Base-by-base conservation (phyloP, 2,329 filamentous ascomycete species). In the Fusarium verticillioides region DNA sequence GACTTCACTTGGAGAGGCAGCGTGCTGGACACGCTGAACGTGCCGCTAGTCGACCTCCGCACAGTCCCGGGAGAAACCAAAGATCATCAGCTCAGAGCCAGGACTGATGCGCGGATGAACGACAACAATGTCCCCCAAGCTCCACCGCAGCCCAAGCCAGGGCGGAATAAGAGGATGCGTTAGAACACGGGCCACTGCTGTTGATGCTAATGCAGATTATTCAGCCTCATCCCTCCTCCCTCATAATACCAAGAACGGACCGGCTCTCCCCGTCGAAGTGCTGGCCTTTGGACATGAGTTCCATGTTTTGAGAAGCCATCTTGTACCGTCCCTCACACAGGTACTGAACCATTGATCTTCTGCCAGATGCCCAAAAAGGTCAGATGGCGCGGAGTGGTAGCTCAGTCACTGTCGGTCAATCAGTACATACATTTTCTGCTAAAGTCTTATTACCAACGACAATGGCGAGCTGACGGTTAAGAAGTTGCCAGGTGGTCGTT, bases 1-100 rank as follows among this genome's bases (percentile, higher is more conserved):
- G 8, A 42, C 9, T 42, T 42, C 2, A 16, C 40, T 4, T 16
- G 21, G 13, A 4, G 1, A 4, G 13, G 40, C 0, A n/a, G 8
- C 39, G 4, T 3, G 4, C 21, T n/a, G 21, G 21, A 42, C 13
- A 0, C 0, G 21, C 1, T 42, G 39, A 42, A n/a, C 21, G 1
- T 1, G 21, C 13, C 40, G 40, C 40, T 10, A 7, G 40, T 42
- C 5, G 3, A 42, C 9, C 40, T 42, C 21, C 1, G 7, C 5
- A 9, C 7, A 15, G 21, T 16, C 13, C 40, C 40, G 21, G 6
- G 4, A n/a, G 21, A n/a, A n/a, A 42, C 9, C 2, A 5, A 4
- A 16, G 13, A 15, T 1, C 1, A 42, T n/a, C 40, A 42, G 40
- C 40, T n/a, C 21, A n/a, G 0, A 10, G 40, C 9, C 40, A 42